phyloP scores from a whole-genome alignment of 2,329 filamentous ascomycete species.

The Penicillium sp. region DNA sequence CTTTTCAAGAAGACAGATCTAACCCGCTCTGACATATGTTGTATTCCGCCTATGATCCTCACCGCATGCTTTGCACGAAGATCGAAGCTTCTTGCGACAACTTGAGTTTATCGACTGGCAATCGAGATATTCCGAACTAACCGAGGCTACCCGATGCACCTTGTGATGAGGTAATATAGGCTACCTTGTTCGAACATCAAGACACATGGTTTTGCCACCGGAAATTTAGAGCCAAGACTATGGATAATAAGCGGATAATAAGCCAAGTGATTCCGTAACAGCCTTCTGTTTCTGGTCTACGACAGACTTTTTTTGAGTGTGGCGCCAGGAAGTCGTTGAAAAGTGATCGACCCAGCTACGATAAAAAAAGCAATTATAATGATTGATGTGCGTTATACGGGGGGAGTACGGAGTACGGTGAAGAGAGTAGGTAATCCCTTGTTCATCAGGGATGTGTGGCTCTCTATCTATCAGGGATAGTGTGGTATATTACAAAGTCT shows the following conservation, averaged over 20 bases:
- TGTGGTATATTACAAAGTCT: neutral
- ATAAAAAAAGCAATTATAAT: conserved; percentile 7
- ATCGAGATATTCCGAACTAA: neutral
- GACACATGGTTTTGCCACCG: conserved; percentile 16
- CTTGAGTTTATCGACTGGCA: neutral
- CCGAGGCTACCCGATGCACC: conserved; percentile 18
- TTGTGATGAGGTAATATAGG: conserved; percentile 6
- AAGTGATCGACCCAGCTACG: conserved; percentile 1
- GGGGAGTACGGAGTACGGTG: neutral
- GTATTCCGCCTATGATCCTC: neutral
- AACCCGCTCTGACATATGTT: neutral
- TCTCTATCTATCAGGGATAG: neutral
- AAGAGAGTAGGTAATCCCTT: neutral
- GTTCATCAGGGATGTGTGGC: neutral
- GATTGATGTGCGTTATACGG: neutral
- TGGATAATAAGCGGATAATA: neutral
- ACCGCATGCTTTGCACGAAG: neutral
- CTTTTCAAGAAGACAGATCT: neutral
- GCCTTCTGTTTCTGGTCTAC: conserved; percentile 8
- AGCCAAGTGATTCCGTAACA: neutral
- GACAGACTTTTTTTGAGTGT: conserved; percentile 9
- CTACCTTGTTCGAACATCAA: conserved; percentile 10
- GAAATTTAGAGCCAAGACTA: neutral
- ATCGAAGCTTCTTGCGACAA: conserved; percentile 1
- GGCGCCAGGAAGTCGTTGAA: neutral